Evolutionary conservation across 257 asterid genomes (phyloP).

Genomic region (Lavandula angustifolia): DNA sequence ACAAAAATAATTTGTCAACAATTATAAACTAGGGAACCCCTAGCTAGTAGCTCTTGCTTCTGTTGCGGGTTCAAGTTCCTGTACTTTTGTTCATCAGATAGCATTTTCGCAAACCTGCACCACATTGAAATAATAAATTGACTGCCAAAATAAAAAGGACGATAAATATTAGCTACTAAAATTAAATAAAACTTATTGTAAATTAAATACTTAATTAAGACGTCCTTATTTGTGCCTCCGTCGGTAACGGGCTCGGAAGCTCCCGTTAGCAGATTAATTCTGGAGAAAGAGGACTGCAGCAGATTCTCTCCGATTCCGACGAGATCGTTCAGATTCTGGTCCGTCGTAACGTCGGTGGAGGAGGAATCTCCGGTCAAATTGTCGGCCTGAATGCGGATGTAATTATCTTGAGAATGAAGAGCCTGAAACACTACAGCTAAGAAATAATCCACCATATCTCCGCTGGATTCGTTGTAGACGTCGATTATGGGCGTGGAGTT

Average conservation of each 20-base stretch:
- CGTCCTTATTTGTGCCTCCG: slow-evolving; percentile 62
- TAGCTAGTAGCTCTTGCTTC: slow-evolving; percentile 1
- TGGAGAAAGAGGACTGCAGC: slow-evolving; percentile 36
- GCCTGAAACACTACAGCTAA: slow-evolving; percentile 41
- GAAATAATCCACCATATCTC: slow-evolving; percentile 51
- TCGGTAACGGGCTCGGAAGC: slow-evolving; percentile 36
- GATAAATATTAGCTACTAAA: too few species aligned
- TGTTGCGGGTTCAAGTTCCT: slow-evolving; percentile 35
- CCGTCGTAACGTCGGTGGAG: slow-evolving; percentile 46
- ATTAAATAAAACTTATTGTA: too few species aligned
- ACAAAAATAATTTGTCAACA: too few species aligned
- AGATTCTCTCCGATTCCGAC: slow-evolving; percentile 44
- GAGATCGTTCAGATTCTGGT: slow-evolving; percentile 44
- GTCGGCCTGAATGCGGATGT: slow-evolving; percentile 59
- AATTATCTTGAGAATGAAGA: slow-evolving; percentile 38
- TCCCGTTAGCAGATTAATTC: slow-evolving; percentile 49
- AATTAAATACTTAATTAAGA: too few species aligned
- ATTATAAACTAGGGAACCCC: not conserved
- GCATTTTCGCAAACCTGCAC: slow-evolving; percentile 55
- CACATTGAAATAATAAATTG: too few species aligned
- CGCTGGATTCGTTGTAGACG: slow-evolving; percentile 43
- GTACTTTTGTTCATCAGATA: slow-evolving; percentile 50
- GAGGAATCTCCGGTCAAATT: slow-evolving; percentile 40
- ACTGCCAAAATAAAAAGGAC: too few species aligned
- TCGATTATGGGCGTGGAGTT: slow-evolving; percentile 46